phyloP scores from a whole-genome alignment of 345 rosid genomes.

The Gossypium thurberi region DNA sequence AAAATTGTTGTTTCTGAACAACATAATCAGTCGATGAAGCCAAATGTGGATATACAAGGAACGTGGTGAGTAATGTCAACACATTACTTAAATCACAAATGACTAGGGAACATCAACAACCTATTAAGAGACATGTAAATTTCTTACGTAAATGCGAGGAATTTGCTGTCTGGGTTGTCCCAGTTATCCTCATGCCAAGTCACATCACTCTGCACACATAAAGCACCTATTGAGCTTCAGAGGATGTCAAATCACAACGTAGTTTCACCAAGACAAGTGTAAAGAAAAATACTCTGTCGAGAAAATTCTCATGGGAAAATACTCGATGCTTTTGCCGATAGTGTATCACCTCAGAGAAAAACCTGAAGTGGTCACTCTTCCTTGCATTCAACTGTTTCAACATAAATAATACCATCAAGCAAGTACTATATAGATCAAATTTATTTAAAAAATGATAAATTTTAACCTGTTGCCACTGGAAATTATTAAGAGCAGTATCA shows the following conservation, averaged over 20 bases:
- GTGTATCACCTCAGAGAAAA: slow-evolving; percentile 72
- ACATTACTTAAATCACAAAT: background rate
- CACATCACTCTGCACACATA: slow-evolving; percentile 49
- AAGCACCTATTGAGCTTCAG: slow-evolving; percentile 10
- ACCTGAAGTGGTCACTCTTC: slow-evolving; percentile 59
- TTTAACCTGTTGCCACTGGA: slow-evolving; percentile 68
- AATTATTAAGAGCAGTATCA: slow-evolving; percentile 76
- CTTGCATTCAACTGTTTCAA: slow-evolving; percentile 45
- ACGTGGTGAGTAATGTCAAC: background rate
- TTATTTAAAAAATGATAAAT: background rate
- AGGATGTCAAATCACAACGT: background rate
- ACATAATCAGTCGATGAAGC: background rate
- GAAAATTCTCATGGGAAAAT: slow-evolving; percentile 58
- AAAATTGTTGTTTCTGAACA: background rate
- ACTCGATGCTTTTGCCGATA: slow-evolving; percentile 45
- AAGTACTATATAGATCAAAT: slow-evolving; percentile 1
- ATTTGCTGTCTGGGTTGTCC: slow-evolving; percentile 80
- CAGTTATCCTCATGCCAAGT: slow-evolving; percentile 96
- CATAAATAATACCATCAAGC: slow-evolving; percentile 9
- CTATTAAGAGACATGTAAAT: background rate
- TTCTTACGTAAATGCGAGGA: slow-evolving; percentile 88
- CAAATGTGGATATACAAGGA: background rate
- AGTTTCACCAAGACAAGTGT: slow-evolving; percentile 8
- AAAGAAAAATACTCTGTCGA: slow-evolving; percentile 38
- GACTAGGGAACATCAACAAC: background rate